Evolutionary conservation across 2,329 filamentous ascomycete species (phyloP).

Genomic region (Spiromastix sp.): DNA sequence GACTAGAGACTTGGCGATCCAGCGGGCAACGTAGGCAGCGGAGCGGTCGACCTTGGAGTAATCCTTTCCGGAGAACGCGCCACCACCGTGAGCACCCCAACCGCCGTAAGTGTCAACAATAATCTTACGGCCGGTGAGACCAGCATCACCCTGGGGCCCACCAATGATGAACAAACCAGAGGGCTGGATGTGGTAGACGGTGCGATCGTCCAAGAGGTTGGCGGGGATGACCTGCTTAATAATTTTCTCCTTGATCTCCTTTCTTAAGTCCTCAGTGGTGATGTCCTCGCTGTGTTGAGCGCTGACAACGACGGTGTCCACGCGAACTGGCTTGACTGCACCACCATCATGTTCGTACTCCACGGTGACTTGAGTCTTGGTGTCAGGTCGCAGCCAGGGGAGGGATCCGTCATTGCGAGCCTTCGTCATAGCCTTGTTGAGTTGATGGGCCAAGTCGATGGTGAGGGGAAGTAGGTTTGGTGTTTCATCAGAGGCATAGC

Average conservation of each 20-base stretch:
- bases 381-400: slow-evolving; percentile 94
- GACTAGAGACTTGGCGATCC: slow-evolving; percentile 98
- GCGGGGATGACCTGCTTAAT: slow-evolving; percentile 89
- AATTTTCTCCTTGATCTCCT: slow-evolving; percentile 95
- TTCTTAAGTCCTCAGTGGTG: slow-evolving; percentile 81
- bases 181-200: slow-evolving; percentile 97
- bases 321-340: slow-evolving; percentile 81
- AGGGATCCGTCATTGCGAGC: slow-evolving; percentile 79
- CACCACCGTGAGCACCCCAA: slow-evolving; percentile 98
- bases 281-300: slow-evolving; percentile 88
- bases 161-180: slow-evolving; percentile 98
- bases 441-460: slow-evolving; percentile 87
- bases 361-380: slow-evolving; percentile 98
- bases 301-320: slow-evolving; percentile 94
- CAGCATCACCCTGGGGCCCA: slow-evolving; percentile 96
- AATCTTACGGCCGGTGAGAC: slow-evolving; percentile 98
- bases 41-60: slow-evolving; percentile 99
- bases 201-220: slow-evolving; percentile 84
- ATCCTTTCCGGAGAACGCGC: slow-evolving; percentile 99
- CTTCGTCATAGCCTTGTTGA: slow-evolving; percentile 88
- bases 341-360: slow-evolving; percentile 97
- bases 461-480: slow-evolving; percentile 94
- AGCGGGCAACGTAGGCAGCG: slow-evolving; percentile 91
- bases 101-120: slow-evolving; percentile 99
- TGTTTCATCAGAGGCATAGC: slow-evolving; percentile 98